Evolutionary conservation across 768 basidiomycete genomes (phyloP).

Genomic region (Holtermannia corniformis): DNA sequence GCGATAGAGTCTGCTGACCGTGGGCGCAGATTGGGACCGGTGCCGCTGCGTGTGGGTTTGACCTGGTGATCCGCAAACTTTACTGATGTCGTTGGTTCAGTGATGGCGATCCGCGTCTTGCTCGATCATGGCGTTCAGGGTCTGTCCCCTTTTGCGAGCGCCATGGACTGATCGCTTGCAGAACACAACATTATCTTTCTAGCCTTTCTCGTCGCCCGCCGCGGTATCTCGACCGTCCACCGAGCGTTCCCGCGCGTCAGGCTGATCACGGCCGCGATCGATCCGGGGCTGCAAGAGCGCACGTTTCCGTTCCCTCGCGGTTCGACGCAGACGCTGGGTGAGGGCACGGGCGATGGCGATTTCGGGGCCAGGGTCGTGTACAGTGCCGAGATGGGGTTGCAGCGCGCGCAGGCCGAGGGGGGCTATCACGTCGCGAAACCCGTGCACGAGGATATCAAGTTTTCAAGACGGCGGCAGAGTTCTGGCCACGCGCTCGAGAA

Average conservation of each 20-base stretch:
- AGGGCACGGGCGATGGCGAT: slow-evolving; percentile 33
- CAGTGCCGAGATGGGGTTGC: neutral
- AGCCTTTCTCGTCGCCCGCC: slow-evolving; percentile 75
- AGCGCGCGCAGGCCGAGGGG: slow-evolving; percentile 27
- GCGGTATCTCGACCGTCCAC: slow-evolving; percentile 67
- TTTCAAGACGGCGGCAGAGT: slow-evolving; percentile 36
- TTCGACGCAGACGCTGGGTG: slow-evolving; percentile 17
- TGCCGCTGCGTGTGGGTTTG: slow-evolving; percentile 47
- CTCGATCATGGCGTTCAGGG: slow-evolving; percentile 84
- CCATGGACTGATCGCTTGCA: slow-evolving; percentile 31
- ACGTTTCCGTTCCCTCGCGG: slow-evolving; percentile 17
- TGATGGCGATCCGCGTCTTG: slow-evolving; percentile 90
- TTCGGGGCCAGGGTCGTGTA: slow-evolving; percentile 16
- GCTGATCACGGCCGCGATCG: slow-evolving; percentile 75
- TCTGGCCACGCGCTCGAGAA: slow-evolving; percentile 24
- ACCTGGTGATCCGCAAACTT: neutral
- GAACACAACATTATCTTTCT: slow-evolving; percentile 63
- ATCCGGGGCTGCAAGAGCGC: slow-evolving; percentile 60
- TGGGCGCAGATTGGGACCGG: slow-evolving; percentile 72
- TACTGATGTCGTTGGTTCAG: slow-evolving; percentile 46
- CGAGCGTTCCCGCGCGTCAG: slow-evolving; percentile 75
- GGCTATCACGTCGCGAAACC: slow-evolving; percentile 48
- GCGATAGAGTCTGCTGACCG: neutral
- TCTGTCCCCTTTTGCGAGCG: slow-evolving; percentile 39
- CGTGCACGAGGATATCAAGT: slow-evolving; percentile 20